Conservation (phyloP, 2,329 filamentous ascomycete genomes). For the Botrytis squamosa region DNA sequence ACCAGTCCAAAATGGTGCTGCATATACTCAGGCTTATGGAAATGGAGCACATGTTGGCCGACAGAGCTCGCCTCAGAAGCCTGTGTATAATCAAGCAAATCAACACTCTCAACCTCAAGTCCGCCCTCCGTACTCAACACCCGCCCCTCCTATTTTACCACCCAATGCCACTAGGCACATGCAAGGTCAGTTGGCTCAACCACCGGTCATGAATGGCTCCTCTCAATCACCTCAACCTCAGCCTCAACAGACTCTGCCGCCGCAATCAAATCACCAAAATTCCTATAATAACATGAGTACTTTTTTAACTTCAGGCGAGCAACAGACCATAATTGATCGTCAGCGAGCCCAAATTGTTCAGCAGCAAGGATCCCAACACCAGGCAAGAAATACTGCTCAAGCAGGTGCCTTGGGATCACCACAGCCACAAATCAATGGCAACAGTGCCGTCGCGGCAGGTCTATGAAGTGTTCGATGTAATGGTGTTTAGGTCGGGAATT, state of each 20-base stretch:
- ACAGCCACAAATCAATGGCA: slow-evolving; percentile 33
- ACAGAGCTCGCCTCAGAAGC: slow-evolving; percentile 38
- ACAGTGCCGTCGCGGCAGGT: slow-evolving; percentile 27
- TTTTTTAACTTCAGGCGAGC: slow-evolving; percentile 39
- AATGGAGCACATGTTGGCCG: slow-evolving; percentile 31
- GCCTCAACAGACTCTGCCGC: slow-evolving; percentile 9
- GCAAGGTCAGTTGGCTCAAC: slow-evolving; percentile 27
- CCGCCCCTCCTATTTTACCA: slow-evolving; percentile 31
- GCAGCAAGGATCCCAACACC: slow-evolving; percentile 37
- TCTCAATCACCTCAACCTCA: slow-evolving; percentile 30
- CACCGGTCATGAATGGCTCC: slow-evolving; percentile 32
- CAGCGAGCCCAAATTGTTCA: slow-evolving; percentile 40
- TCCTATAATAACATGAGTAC: slow-evolving; percentile 30
- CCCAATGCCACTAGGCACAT: slow-evolving; percentile 29
- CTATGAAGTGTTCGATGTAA: background rate
- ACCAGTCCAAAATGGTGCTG: slow-evolving; percentile 32
- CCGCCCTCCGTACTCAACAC: slow-evolving; percentile 31
- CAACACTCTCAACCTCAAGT: slow-evolving; percentile 28
- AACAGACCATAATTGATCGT: slow-evolving; percentile 41
- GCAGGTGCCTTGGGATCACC: slow-evolving; percentile 32
- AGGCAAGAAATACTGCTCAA: slow-evolving; percentile 37
- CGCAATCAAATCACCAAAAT: slow-evolving; percentile 15
- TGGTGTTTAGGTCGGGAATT: slow-evolving; percentile 5
- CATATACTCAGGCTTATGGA: slow-evolving; percentile 32
- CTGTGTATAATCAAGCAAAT: slow-evolving; percentile 34